Percentiles rank a stretch among this genome's conserved stretches.
Evolutionary conservation across 140 eudicot species (phyloP).

Genomic region (Ambrosia hybrid): DNA sequence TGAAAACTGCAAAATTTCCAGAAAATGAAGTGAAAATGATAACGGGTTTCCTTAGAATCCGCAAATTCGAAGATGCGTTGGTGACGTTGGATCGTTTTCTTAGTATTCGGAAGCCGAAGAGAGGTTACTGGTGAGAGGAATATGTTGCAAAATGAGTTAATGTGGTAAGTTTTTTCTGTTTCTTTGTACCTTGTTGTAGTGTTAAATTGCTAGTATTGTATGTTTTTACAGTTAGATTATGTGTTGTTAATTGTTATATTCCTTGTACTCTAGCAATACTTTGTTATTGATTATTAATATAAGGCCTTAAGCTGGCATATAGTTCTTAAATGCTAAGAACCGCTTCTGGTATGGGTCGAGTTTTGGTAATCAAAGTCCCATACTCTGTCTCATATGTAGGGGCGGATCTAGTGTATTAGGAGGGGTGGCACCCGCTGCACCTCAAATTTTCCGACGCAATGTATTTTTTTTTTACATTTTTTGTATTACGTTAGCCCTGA

Average conservation of each 20-base stretch:
- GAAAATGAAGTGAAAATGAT: conserved; percentile 68
- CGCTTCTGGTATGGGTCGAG: too few species aligned
- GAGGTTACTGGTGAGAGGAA: conserved; percentile 51
- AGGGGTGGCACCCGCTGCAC: too few species aligned
- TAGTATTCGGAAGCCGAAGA: conserved; percentile 54
- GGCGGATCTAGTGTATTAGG: too few species aligned
- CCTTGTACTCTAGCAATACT: too few species aligned
- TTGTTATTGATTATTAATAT: too few species aligned
- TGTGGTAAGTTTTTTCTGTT: neutral
- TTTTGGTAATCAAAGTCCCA: too few species aligned
- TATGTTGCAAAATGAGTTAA: conserved; percentile 22
- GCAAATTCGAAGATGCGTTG: conserved; percentile 81
- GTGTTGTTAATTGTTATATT: neutral
- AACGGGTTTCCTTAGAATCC: conserved; percentile 76
- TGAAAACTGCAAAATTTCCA: conserved; percentile 58
- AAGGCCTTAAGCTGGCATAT: too few species aligned
- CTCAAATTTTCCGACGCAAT: too few species aligned
- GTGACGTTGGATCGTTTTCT: conserved; percentile 65
- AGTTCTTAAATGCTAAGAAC: too few species aligned
- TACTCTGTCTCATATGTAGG: too few species aligned
- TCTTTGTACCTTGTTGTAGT: conserved; percentile 25
- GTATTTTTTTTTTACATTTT: too few species aligned
- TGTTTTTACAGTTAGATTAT: neutral
- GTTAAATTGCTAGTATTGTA: neutral
- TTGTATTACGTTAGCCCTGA: too few species aligned